These are phyloP conservation scores for Xylariaceae sp. DNA, from an alignment of 2,329 filamentous ascomycete species.

Conservation along the genomic window DNA sequence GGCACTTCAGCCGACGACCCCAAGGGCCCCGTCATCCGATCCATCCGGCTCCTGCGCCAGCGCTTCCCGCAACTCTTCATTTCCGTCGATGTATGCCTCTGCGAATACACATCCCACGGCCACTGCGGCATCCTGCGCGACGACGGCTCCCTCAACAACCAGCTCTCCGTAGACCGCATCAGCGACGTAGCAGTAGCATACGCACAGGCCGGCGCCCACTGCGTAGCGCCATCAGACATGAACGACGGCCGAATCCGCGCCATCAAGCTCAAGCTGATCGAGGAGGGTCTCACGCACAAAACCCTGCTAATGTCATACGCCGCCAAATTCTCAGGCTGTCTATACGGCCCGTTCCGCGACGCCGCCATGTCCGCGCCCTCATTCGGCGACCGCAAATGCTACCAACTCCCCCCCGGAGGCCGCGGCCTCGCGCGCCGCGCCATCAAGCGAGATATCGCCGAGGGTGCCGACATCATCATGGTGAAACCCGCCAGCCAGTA, in stretches of 20 bases:
- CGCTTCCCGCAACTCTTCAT: conserved; percentile 90
- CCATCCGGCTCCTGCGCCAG: conserved; percentile 77
- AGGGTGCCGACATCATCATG: conserved; percentile 98
- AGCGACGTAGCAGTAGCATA: conserved; percentile 98
- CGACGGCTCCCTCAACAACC: conserved; percentile 89
- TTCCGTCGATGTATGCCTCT: conserved; percentile 88
- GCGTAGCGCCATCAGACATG: conserved; percentile 97
- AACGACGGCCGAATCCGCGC: conserved; percentile 96
- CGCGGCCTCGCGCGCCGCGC: conserved; percentile 87
- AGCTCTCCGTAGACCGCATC: conserved; percentile 87
- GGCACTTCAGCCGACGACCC: conserved; percentile 92
- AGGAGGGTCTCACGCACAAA: conserved; percentile 86
- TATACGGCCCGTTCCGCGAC: conserved; percentile 96
- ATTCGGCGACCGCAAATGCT: conserved; percentile 93
- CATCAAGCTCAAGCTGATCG: conserved; percentile 96
- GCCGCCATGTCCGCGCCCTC: conserved; percentile 86
- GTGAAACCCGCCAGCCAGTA: conserved; percentile 96
- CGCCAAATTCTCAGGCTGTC: conserved; percentile 92
- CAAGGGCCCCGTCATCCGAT: conserved; percentile 81
- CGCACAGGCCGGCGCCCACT: conserved; percentile 91
- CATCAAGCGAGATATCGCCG: conserved; percentile 82
- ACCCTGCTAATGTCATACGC: conserved; percentile 96
- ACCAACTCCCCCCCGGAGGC: conserved; percentile 90
- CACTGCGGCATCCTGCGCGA: conserved; percentile 95
- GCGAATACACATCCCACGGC: conserved; percentile 97